Percentiles rank a stretch among this genome's conserved stretches.
phyloP scores from a whole-genome alignment of 345 rosid genomes.

The Salix purpurea region DNA sequence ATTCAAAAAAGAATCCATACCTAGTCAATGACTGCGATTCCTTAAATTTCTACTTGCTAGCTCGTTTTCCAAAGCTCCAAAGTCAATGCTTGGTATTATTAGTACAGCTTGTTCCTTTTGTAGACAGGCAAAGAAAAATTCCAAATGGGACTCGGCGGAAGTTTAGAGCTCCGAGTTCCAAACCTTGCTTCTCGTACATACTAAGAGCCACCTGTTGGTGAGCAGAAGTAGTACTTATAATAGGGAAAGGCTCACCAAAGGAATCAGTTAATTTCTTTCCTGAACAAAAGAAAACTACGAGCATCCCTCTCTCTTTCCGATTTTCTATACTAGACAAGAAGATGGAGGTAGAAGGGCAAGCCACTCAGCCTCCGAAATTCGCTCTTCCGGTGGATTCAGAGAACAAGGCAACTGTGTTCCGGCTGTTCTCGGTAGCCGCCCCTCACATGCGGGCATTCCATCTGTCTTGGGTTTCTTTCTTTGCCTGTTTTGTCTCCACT shows the following conservation, averaged over 20 bases:
- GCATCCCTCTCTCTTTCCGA: too few species aligned
- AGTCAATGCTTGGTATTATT: not conserved
- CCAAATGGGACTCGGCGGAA: slow-evolving; percentile 4
- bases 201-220: not conserved
- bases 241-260: not conserved
- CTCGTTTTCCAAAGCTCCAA: not conserved
- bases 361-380: slow-evolving; percentile 28
- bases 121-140: not conserved
- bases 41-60: not conserved
- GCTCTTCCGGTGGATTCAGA: slow-evolving; percentile 77
- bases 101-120: not conserved
- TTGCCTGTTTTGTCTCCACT: slow-evolving; percentile 73
- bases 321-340: not conserved
- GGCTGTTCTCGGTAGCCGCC: slow-evolving; percentile 50
- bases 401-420: slow-evolving; percentile 67
- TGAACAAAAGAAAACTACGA: not conserved
- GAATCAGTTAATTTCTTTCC: not conserved
- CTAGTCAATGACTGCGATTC: not conserved
- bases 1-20: not conserved
- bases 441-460: slow-evolving; percentile 94
- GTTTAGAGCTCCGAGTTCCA: not conserved
- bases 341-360: not conserved
- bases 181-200: not conserved
- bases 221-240: not conserved
- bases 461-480: slow-evolving; percentile 81